Evolutionary conservation across 2,329 filamentous ascomycete genomes (phyloP), one percentile per base, ranked within the genome.

Genomic region (Aspergillus spinulosporus): DNA sequence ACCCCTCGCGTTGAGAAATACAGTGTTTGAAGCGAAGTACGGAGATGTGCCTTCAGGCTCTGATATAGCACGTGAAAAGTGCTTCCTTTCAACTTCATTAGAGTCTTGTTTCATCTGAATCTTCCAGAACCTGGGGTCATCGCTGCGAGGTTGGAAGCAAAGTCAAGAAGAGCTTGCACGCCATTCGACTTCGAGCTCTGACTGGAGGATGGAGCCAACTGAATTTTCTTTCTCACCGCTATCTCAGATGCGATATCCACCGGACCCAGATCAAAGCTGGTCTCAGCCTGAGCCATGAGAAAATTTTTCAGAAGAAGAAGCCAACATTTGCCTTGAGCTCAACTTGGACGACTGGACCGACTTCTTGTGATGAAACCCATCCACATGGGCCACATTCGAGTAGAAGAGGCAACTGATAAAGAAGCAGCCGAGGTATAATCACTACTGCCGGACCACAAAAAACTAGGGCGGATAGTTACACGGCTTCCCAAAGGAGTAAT

Each of bases 381-480:
- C 34, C 15, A 32, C 43, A 31, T 39, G 26, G 26, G 7, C 52
- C 28, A 34, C 11, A 29, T 31, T 39, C 5, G 36, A 31, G 40
- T 31, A 28, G 44, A 14, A 28, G 34, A 28, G 26, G 32, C 12
- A 26, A 39, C 40, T 11, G 36, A 40, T 40, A n/a, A 28, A 52
- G 37, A 43, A 37, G 12, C 36, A 39, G 28, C 55, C 55, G 55
- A 57, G 55, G 55, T 46, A 29, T 36, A 45, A 28, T 4, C 26
- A 28, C 26, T 28, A 28, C 26, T 28, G 28, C 36, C 52, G 9
- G 44, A 15, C 29, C 40, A 4, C n/a, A 21, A 21, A 0, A 21
- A 29, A 49, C 14, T 11, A 49, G 28, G 29, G 34, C 5, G 37
- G 21, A 63, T 62, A 60, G 58, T 62, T 59, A 62, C 61, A 60